Evolutionary conservation across 2,329 filamentous ascomycete genomes (phyloP).

Genomic region (Purpureocillium lavendulum): DNA sequence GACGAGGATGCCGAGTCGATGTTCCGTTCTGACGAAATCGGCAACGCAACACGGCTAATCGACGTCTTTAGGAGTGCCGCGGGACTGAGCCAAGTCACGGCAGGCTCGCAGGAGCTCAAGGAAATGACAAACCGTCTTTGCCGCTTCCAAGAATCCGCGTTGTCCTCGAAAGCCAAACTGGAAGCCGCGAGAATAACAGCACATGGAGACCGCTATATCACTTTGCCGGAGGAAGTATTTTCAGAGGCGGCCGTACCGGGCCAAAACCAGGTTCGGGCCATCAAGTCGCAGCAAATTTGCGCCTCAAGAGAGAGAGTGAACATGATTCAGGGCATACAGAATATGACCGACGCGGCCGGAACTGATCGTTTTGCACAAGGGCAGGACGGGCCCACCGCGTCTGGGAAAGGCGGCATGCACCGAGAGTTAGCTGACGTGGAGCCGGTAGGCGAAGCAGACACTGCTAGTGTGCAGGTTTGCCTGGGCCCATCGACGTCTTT

Average conservation of each 20-base stretch:
- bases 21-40: neutral
- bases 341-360: neutral
- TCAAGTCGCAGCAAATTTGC: slow-evolving; percentile 3
- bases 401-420: neutral
- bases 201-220: no score
- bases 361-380: neutral
- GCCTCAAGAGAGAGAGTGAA: neutral
- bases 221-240: neutral
- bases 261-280: slow-evolving; percentile 1
- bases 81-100: neutral
- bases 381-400: neutral
- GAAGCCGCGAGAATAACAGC: neutral
- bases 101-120: neutral
- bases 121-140: neutral
- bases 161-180: neutral
- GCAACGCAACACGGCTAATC: neutral
- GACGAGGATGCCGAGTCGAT: neutral
- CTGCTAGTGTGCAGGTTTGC: no score
- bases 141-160: neutral
- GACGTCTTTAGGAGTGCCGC: neutral
- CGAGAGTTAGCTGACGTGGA: no score
- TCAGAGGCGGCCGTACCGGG: neutral
- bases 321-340: neutral
- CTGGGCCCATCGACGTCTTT: no score
- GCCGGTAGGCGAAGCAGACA: no score